A percentile compares a stretch with the other conserved stretches of the same genome.
Evolutionary conservation across 1,139 yeast genomes (phyloP).

Genomic region (Saccharomyces hybrid): DNA sequence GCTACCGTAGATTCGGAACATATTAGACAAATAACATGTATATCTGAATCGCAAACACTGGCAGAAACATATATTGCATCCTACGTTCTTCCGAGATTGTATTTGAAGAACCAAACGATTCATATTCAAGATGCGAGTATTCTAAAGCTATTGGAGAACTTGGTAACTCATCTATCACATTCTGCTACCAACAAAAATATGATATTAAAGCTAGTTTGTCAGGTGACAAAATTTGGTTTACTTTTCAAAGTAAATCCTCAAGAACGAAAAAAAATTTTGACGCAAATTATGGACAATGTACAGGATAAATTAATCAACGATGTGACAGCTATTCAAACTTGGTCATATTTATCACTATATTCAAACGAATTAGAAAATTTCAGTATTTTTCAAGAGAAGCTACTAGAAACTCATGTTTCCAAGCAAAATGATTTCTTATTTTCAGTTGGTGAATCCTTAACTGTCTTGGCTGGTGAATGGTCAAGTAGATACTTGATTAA

Average conservation of each 20-base stretch:
- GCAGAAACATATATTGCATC: conserved; percentile 38
- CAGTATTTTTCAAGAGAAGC: conserved; percentile 37
- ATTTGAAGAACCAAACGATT: conserved; percentile 28
- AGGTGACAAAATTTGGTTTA: conserved; percentile 55
- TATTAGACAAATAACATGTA: conserved; percentile 1
- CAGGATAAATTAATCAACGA: conserved; percentile 43
- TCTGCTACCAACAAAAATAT: conserved; percentile 22
- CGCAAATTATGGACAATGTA: conserved; percentile 16
- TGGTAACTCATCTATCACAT: conserved; percentile 5
- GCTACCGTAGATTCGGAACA: conserved; percentile 33
- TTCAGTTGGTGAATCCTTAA: conserved; percentile 77
- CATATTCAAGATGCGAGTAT: not conserved
- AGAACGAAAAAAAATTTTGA: conserved; percentile 20
- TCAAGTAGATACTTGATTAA: conserved; percentile 48
- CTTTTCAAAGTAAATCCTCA: conserved; percentile 33
- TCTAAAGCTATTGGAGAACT: conserved; percentile 1
- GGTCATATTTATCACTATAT: conserved; percentile 49
- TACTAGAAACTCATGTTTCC: conserved; percentile 54
- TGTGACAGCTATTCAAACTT: conserved; percentile 51
- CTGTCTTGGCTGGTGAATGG: conserved; percentile 74
- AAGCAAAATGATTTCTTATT: conserved; percentile 71
- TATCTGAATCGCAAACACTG: conserved; percentile 6
- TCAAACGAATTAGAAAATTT: conserved; percentile 25
- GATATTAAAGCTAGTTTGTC: conserved; percentile 44
- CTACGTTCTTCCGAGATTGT: conserved; percentile 46